A percentile compares a stretch with the other conserved stretches of the same genome.
phyloP scores from a whole-genome alignment of 192 early-diverging fungal species.

The Diversispora eburnea region DNA sequence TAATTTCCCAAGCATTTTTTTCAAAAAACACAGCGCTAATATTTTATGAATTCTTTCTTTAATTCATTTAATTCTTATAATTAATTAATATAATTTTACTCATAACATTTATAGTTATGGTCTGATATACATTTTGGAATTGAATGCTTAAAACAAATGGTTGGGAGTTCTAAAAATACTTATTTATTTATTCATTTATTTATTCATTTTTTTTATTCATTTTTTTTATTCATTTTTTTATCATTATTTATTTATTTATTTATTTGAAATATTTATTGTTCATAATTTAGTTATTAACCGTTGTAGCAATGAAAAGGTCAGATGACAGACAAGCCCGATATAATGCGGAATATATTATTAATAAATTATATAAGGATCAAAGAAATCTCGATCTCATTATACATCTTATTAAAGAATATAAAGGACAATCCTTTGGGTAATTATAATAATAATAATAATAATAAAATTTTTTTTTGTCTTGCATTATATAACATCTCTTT shows the following conservation, averaged over 20 bases:
- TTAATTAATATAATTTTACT: background rate
- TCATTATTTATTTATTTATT: too few relatives aligned
- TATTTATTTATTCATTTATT: too few relatives aligned
- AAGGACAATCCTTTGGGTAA: background rate
- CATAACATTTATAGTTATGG: background rate
- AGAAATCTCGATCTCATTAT: background rate
- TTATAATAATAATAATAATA: too few relatives aligned
- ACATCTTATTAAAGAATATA: background rate
- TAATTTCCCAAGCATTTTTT: too few relatives aligned
- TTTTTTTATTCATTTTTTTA: too few relatives aligned
- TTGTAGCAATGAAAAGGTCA: background rate
- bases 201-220: too few relatives aligned
- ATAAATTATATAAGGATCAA: background rate
- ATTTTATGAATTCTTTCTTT: background rate
- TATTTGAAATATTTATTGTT: too few relatives aligned
- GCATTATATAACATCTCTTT: background rate
- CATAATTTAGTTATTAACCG: background rate
- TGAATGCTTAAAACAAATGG: background rate
- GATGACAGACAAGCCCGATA: background rate
- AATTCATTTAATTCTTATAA: background rate
- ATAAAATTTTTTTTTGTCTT: too few relatives aligned
- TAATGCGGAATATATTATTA: background rate
- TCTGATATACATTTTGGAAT: background rate
- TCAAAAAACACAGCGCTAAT: too few relatives aligned
- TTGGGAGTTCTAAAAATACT: too few relatives aligned